Evolutionary conservation across 129 eudicot genomes (phyloP).

Genomic region (Oenanthe sinensis): DNA sequence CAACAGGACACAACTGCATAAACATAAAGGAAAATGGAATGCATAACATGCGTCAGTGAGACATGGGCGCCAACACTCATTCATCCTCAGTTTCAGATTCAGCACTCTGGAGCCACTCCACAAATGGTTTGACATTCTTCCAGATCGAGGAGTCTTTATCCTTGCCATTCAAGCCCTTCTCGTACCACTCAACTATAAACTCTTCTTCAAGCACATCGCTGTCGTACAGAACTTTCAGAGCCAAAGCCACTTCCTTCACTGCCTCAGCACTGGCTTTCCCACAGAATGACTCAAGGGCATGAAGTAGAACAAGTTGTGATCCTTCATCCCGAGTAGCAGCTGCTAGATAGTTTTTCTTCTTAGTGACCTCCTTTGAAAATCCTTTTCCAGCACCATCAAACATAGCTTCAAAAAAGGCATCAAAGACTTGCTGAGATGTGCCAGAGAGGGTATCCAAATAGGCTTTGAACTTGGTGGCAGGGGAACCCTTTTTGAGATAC

Average conservation of each 20-base stretch:
- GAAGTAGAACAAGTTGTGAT: conserved; percentile 21
- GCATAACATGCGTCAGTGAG: too few species aligned
- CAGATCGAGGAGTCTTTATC: conserved; percentile 20
- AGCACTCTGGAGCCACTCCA: conserved; percentile 40
- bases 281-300: conserved; percentile 26
- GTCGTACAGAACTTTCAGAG: conserved; percentile 28
- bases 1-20: too few species aligned
- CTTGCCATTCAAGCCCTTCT: conserved; percentile 18
- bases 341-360: conserved; percentile 26
- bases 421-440: conserved; percentile 13
- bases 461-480: conserved; percentile 12
- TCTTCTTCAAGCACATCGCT: conserved; percentile 34
- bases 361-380: conserved; percentile 21
- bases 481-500: conserved; percentile 2
- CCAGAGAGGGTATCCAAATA: conserved; percentile 16
- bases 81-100: conserved; percentile 36
- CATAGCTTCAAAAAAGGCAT: conserved; percentile 26
- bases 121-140: conserved; percentile 36
- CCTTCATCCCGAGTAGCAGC: conserved; percentile 21
- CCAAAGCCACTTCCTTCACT: conserved; percentile 31
- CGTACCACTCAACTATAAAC: conserved; percentile 24
- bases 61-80: background rate
- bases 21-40: too few species aligned
- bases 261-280: conserved; percentile 20
- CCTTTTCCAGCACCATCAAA: conserved; percentile 26